A percentile compares a stretch with the other conserved stretches of the same genome.
Evolutionary conservation across 2,329 filamentous ascomycete genomes (phyloP).

Genomic region (Colletotrichum noveboracense): DNA sequence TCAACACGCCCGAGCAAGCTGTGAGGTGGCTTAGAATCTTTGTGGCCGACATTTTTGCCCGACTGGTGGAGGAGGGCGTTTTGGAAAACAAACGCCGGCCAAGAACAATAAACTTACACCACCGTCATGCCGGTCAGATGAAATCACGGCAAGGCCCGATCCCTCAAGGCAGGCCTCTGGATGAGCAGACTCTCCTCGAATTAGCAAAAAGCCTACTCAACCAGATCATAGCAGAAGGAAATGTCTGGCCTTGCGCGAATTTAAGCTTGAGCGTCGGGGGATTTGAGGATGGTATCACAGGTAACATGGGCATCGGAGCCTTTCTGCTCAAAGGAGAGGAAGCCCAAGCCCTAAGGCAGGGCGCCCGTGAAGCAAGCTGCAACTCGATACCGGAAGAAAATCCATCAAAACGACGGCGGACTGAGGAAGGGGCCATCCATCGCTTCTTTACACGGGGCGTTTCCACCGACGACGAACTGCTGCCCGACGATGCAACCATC

Average conservation of each 20-base stretch:
- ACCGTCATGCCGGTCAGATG: constrained; percentile 75
- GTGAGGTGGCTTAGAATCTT: constrained; percentile 90
- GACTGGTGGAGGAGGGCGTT: constrained; percentile 89
- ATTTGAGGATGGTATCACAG: constrained; percentile 85
- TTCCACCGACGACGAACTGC: constrained; percentile 32
- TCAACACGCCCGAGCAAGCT: constrained; percentile 79
- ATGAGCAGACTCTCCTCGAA: constrained; percentile 74
- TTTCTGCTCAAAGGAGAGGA: constrained; percentile 83
- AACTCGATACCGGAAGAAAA: constrained; percentile 1
- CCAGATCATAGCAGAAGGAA: constrained; percentile 79
- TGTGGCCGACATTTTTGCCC: constrained; percentile 85
- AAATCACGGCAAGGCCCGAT: constrained; percentile 80
- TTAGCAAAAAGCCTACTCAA: constrained; percentile 77
- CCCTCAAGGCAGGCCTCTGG: constrained; percentile 74
- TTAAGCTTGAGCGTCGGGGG: constrained; percentile 88
- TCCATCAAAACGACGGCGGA: constrained; percentile 45
- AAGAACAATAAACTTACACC: constrained; percentile 83
- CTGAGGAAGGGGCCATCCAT: constrained; percentile 57
- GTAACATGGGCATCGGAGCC: constrained; percentile 84
- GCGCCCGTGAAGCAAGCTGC: constrained; percentile 26
- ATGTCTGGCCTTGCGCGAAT: constrained; percentile 90
- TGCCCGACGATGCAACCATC: constrained; percentile 24
- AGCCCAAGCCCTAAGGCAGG: constrained; percentile 57
- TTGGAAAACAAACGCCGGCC: constrained; percentile 87
- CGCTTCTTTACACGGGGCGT: constrained; percentile 59